Percentiles rank a stretch among this genome's conserved stretches.
These are phyloP conservation scores for Pythium aristosporum DNA, from an alignment of 352 stramenopile species.

Conservation along the genomic window DNA sequence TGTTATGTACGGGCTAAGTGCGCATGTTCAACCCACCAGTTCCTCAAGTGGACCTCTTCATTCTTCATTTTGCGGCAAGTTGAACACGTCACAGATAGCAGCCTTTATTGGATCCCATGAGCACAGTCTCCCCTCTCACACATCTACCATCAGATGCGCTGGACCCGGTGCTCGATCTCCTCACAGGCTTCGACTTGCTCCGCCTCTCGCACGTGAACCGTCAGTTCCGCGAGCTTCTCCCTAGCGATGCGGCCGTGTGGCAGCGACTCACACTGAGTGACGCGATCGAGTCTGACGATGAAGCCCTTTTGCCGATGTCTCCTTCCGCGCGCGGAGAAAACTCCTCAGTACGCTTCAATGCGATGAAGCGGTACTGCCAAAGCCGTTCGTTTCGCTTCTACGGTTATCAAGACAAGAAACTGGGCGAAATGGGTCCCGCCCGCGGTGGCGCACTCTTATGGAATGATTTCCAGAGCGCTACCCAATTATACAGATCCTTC, in stretches of 20 bases:
- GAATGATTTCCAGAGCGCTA: background rate
- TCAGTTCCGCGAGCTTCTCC: background rate
- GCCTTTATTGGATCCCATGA: too few species aligned
- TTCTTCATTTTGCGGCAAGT: too few species aligned
- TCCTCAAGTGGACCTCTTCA: too few species aligned
- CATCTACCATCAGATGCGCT: too few species aligned
- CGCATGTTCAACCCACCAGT: too few species aligned
- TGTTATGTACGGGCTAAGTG: too few species aligned
- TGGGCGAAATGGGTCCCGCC: background rate
- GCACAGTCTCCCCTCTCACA: too few species aligned
- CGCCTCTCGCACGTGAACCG: background rate
- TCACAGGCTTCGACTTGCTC: conserved; percentile 9
- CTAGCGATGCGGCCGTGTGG: background rate
- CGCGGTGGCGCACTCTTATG: background rate
- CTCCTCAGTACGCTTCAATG: too few species aligned
- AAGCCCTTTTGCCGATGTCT: background rate
- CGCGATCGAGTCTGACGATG: background rate
- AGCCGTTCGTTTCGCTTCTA: background rate
- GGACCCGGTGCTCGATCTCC: background rate
- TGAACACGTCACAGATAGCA: too few species aligned
- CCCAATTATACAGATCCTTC: background rate
- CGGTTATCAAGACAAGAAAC: background rate
- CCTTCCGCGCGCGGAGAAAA: background rate
- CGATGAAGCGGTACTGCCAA: background rate
- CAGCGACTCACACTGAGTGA: background rate